Evolutionary conservation across 306 rosid genomes (phyloP).

Genomic region (Betula pendula): DNA sequence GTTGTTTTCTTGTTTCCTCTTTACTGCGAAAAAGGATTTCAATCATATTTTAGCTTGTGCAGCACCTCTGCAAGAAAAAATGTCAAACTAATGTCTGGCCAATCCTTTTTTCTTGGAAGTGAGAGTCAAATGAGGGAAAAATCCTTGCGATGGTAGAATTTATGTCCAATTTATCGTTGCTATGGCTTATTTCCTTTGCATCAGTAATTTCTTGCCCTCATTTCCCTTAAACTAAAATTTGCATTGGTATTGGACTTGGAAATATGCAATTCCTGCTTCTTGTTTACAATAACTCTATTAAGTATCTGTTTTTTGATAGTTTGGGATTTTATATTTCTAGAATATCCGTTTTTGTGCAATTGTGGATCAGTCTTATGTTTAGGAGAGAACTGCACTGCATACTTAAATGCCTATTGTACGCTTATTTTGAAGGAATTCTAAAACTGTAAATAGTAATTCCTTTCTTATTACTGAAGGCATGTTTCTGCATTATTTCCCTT

Average conservation of each 20-base stretch:
- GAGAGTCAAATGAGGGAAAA: neutral
- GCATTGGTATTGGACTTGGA: neutral
- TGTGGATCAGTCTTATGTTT: neutral
- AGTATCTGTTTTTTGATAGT: neutral
- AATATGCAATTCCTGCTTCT: neutral
- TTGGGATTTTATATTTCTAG: neutral
- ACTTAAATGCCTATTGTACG: neutral
- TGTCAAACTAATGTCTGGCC: neutral
- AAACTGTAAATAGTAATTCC: slow-evolving; percentile 19
- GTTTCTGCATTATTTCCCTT: slow-evolving; percentile 51
- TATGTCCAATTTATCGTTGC: neutral
- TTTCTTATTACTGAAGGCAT: slow-evolving; percentile 44
- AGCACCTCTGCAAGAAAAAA: neutral
- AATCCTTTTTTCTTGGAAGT: neutral
- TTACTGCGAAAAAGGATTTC: neutral
- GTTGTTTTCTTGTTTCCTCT: neutral
- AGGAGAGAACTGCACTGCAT: slow-evolving; percentile 18
- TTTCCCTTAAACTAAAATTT: neutral
- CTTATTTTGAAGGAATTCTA: neutral
- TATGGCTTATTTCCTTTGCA: neutral
- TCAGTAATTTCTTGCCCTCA: neutral
- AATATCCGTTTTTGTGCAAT: neutral
- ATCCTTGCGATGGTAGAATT: neutral
- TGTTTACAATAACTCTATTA: neutral
- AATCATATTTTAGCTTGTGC: neutral